Conservation (phyloP, 2,329 filamentous ascomycete genomes). For the Grosmannia clavigera region DNA sequence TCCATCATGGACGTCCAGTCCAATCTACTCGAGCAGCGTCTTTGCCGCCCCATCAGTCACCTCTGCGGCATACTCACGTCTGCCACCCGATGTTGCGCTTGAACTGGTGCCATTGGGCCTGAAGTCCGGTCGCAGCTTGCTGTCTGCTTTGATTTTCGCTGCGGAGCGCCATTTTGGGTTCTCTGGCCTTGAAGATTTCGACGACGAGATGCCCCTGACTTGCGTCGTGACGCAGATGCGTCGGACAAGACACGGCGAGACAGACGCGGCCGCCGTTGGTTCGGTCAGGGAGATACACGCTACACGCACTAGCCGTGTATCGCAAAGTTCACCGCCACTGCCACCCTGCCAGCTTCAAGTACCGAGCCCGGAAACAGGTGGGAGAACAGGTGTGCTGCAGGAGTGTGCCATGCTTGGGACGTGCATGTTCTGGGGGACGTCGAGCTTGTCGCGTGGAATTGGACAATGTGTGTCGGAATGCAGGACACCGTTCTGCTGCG, state of each 20-base stretch:
- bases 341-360: neutral
- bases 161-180: neutral
- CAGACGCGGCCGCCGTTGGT: neutral
- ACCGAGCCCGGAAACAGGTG: neutral
- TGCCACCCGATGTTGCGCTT: neutral
- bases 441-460: neutral
- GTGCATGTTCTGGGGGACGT: neutral
- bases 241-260: conserved; percentile 3
- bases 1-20: neutral
- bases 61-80: neutral
- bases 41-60: neutral
- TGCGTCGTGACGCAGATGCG: conserved; percentile 11
- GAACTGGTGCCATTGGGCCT: conserved; percentile 1
- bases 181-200: conserved; percentile 1
- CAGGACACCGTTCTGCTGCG: neutral
- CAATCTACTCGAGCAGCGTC: neutral
- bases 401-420: neutral
- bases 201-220: neutral
- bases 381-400: neutral
- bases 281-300: neutral
- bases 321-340: neutral
- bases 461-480: neutral
- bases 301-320: neutral
- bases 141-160: neutral
- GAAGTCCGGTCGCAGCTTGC: neutral